Evolutionary conservation across 2,329 filamentous ascomycete species (phyloP), one percentile per base, ranked within the genome.

Genomic region (Tolypocladium nubicola): DNA sequence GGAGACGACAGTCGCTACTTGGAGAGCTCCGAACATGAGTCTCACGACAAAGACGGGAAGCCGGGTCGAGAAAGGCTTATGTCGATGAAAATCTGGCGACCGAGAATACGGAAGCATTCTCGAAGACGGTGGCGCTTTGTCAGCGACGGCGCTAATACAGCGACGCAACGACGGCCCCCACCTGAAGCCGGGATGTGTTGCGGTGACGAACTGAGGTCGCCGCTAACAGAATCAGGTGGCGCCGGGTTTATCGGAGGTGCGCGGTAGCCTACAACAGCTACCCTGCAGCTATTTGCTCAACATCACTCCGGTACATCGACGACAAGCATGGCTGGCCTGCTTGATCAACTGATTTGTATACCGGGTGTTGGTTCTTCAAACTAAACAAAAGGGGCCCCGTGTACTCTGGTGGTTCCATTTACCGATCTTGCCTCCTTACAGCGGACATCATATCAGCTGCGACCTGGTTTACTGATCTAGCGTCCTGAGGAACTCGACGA

Each of bases 401-500:
- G 2, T 26, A 30, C n/a, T 33, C 30, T 33, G 16, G 3, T 35
- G 4, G 8, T 10, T 19, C 16, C 11, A 11, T n/a, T 38, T 1
- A 4, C 9, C 47, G 3, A n/a, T 26, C 43, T 26, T 16, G 26
- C 47, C 6, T 33, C 26, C 13, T 5, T 16, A 33, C 14, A 21
- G 3, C 21, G 2, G 19, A 33, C 4, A 2, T 7, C 4, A n/a
- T 19, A 9, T 19, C 3, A n/a, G 16, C 47, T 10, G 23, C 47
- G 35, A 14, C 38, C 33, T 9, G 33, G 7, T 9, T 56, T 37
- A 61, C 52, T 60, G 37, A 40, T 62, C 40, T 39, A 69, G 50
- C 7, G 64, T 66, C 39, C 63, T 63, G 40, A 84, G 63, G 61
- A 83, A 84, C 56, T 72, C 64, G 3, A 71, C 65, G 0, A 83